Conservation (phyloP, 2,329 filamentous ascomycete genomes). For the Ophiostoma populinum region DNA sequence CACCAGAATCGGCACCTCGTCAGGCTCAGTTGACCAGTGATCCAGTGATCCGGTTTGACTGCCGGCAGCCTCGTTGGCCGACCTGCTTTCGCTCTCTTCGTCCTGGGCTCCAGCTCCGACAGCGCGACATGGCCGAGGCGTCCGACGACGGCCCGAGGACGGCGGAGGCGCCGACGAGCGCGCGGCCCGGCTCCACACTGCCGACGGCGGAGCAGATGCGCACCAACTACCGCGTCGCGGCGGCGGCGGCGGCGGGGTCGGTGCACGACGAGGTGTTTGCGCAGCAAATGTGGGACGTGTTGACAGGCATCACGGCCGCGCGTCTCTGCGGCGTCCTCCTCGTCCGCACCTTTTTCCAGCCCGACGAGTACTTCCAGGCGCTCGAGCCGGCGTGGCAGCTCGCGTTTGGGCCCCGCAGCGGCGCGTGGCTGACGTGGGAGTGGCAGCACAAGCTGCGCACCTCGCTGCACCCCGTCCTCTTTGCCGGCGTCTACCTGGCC, state of each 20-base stretch:
- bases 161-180: too few species aligned
- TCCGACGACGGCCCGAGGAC: too few species aligned
- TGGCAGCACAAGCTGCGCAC: constrained; percentile 79
- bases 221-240: constrained; percentile 6
- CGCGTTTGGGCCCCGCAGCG: constrained; percentile 59
- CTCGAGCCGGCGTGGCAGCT: constrained; percentile 87
- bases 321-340: constrained; percentile 66
- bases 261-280: constrained; percentile 16
- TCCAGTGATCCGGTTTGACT: too few species aligned
- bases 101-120: too few species aligned
- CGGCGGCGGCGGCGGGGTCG: constrained; percentile 2
- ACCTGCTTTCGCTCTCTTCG: too few species aligned
- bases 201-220: constrained; percentile 6
- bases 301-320: constrained; percentile 39
- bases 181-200: too few species aligned
- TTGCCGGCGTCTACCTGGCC: constrained; percentile 55
- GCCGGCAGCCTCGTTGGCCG: too few species aligned
- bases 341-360: constrained; percentile 86
- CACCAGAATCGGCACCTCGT: neutral
- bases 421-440: constrained; percentile 97
- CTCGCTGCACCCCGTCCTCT: constrained; percentile 77
- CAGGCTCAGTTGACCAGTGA: too few species aligned
- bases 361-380: constrained; percentile 93
- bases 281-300: constrained; percentile 19
- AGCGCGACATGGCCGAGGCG: too few species aligned